A percentile compares a stretch with the other conserved stretches of the same genome.
phyloP scores from a whole-genome alignment of 495 filamentous ascomycete species.

The Penicillium argentinense region DNA sequence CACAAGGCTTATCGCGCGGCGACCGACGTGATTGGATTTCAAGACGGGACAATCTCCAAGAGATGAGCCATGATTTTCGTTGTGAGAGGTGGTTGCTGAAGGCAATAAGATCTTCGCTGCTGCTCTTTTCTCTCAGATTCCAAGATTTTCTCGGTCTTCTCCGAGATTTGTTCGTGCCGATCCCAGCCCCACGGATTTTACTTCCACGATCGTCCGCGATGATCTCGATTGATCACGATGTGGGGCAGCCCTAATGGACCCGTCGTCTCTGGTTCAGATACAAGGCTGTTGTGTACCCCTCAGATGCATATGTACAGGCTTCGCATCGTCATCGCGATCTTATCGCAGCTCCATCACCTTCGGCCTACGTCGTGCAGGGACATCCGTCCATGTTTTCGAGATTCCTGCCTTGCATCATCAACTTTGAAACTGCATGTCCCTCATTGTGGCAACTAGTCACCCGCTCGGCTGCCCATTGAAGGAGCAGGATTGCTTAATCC shows the following conservation, averaged over 20 bases:
- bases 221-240: not conserved
- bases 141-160: constrained; percentile 1
- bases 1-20: not conserved
- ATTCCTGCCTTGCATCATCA: not conserved
- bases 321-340: too few species aligned
- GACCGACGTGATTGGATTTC: not conserved
- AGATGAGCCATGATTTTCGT: too few species aligned
- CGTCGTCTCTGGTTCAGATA: not conserved
- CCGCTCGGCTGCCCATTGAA: not conserved
- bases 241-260: not conserved
- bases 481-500: not conserved
- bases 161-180: not conserved
- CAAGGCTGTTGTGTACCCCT: not conserved
- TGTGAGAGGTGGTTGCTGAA: too few species aligned
- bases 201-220: not conserved
- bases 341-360: too few species aligned
- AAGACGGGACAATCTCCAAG: too few species aligned
- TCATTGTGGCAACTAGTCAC: not conserved
- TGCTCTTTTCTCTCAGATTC: not conserved
- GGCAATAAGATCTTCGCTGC: too few species aligned
- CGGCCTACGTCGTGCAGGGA: too few species aligned
- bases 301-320: too few species aligned
- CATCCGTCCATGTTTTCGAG: not conserved
- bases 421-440: not conserved
- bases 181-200: not conserved